Percentiles rank a stretch among this genome's conserved stretches.
Evolutionary conservation across 106 monocot species (phyloP).

Genomic region (Narthecium ossifragum): DNA sequence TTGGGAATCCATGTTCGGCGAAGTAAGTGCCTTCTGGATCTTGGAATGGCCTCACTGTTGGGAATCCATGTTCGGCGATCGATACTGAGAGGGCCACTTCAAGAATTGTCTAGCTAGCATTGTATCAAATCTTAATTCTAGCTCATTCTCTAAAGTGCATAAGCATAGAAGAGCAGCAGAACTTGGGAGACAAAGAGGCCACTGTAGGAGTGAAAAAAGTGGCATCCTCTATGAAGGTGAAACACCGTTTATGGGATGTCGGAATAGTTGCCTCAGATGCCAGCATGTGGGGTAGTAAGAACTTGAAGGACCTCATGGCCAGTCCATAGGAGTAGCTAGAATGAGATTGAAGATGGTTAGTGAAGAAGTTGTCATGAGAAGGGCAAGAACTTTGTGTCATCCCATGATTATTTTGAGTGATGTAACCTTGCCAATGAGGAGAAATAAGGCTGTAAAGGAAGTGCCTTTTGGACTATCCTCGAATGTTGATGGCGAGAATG

Average conservation of each 20-base stretch:
- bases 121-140: background rate
- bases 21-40: slow-evolving; percentile 30
- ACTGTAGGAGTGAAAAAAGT: slow-evolving; percentile 7
- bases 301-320: slow-evolving; percentile 53
- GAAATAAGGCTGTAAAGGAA: slow-evolving; percentile 23
- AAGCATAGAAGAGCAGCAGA: slow-evolving; percentile 5
- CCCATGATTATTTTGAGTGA: slow-evolving; percentile 11
- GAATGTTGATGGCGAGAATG: slow-evolving; percentile 10
- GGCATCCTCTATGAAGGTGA: slow-evolving; percentile 13
- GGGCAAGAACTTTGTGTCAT: slow-evolving; percentile 17
- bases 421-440: slow-evolving; percentile 1
- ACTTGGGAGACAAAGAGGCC: slow-evolving; percentile 6
- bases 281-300: slow-evolving; percentile 19
- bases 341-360: slow-evolving; percentile 1
- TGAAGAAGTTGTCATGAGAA: slow-evolving; percentile 13
- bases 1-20: slow-evolving; percentile 62
- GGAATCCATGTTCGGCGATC: slow-evolving; percentile 63
- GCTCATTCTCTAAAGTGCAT: background rate
- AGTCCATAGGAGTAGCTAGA: slow-evolving; percentile 4
- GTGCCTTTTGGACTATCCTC: background rate
- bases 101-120: slow-evolving; percentile 9
- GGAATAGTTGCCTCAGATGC: slow-evolving; percentile 24
- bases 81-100: slow-evolving; percentile 35
- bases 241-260: slow-evolving; percentile 25
- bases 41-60: slow-evolving; percentile 58